These are phyloP conservation scores for Medicago truncatula DNA, from an alignment of 306 rosid species.

Conservation along the genomic window DNA sequence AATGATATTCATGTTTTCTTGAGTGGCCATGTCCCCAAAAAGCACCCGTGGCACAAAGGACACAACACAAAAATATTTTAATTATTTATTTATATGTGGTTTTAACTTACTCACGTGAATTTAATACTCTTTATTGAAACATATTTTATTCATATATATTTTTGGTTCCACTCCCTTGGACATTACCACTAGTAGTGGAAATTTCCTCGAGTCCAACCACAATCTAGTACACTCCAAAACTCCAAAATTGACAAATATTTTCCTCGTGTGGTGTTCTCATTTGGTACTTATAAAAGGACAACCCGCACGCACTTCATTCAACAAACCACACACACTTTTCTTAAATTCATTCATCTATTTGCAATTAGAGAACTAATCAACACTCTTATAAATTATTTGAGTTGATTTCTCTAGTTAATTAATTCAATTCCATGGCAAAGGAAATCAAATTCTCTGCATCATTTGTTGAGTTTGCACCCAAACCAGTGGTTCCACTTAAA, in stretches of 20 bases:
- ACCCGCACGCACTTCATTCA: slow-evolving; percentile 21
- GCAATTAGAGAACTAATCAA: background rate
- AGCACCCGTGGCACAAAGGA: background rate
- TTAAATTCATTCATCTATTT: background rate
- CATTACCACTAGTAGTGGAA: background rate
- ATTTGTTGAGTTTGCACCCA: slow-evolving; percentile 63
- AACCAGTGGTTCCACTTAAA: slow-evolving; percentile 46
- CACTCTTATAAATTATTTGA: background rate
- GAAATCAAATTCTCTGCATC: slow-evolving; percentile 43
- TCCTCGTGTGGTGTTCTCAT: background rate
- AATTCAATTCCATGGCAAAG: slow-evolving; percentile 50
- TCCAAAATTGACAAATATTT: slow-evolving; percentile 7
- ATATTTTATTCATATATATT: background rate
- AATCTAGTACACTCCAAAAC: background rate
- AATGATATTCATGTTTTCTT: background rate
- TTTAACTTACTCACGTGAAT: background rate
- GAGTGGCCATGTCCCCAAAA: slow-evolving; percentile 14
- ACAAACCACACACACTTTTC: background rate
- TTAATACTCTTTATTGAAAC: background rate
- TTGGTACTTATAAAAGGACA: slow-evolving; percentile 34
- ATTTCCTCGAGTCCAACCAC: slow-evolving; percentile 10
- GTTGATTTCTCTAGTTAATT: background rate
- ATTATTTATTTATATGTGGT: slow-evolving; percentile 1
- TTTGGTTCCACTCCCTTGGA: slow-evolving; percentile 9
- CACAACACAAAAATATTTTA: background rate